These are phyloP conservation scores for Macrolepiota fuliginosa DNA, from an alignment of 768 basidiomycete genomes.

Conservation along the genomic window DNA sequence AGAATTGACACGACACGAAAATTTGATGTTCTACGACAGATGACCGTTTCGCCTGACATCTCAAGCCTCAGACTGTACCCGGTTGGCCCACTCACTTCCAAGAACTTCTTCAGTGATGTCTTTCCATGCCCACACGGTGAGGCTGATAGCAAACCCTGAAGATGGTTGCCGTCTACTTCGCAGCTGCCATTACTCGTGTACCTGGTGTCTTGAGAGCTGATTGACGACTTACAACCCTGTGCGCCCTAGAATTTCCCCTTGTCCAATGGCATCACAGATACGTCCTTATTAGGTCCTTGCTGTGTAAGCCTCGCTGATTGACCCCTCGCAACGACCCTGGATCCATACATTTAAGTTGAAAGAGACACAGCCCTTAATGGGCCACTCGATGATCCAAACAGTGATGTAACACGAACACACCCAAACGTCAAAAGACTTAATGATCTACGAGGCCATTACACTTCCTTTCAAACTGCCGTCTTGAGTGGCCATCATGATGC, in stretches of 20 bases:
- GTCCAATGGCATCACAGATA: not conserved
- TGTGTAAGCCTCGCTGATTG: not conserved
- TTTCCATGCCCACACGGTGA: not conserved
- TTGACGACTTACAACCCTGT: not conserved
- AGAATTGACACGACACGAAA: too few relatives aligned
- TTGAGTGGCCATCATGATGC: not conserved
- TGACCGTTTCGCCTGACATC: too few relatives aligned
- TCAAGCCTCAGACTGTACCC: not conserved
- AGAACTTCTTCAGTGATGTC: not conserved
- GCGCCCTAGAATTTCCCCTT: not conserved
- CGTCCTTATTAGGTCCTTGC: not conserved
- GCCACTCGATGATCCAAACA: not conserved
- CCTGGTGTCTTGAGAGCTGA: not conserved
- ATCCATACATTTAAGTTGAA: not conserved
- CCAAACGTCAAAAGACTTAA: not conserved
- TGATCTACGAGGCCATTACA: conserved; percentile 2
- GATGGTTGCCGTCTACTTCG: not conserved
- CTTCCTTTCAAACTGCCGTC: not conserved
- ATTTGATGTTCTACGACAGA: too few relatives aligned
- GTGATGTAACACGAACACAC: not conserved
- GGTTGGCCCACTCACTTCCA: not conserved
- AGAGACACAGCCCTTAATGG: not conserved
- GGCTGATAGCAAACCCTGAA: not conserved
- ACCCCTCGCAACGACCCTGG: not conserved
- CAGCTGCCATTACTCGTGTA: not conserved